phyloP scores from a whole-genome alignment of 176 grass and related monocot species.

The Zoysia pacifica region DNA sequence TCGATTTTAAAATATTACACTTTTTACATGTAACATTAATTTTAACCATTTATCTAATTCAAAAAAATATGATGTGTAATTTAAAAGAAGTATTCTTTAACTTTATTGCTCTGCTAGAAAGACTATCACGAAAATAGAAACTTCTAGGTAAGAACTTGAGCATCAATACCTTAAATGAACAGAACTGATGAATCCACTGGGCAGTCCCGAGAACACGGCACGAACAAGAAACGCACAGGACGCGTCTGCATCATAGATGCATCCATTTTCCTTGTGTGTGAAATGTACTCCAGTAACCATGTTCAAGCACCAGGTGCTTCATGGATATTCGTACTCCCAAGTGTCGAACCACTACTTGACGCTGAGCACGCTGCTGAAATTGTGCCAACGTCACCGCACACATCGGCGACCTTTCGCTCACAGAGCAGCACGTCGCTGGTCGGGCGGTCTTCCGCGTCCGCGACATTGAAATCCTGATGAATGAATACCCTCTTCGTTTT shows the following conservation, averaged over 20 bases:
- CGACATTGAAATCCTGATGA: too few relatives aligned
- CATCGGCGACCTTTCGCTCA: too few relatives aligned
- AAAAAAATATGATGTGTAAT: too few relatives aligned
- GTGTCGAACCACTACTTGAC: too few relatives aligned
- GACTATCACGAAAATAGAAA: not conserved
- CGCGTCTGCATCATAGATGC: not conserved
- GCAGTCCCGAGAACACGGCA: not conserved
- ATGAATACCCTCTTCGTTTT: too few relatives aligned
- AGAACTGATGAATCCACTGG: not conserved
- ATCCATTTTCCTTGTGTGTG: not conserved
- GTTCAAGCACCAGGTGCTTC: not conserved
- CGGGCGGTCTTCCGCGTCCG: too few relatives aligned
- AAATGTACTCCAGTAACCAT: not conserved
- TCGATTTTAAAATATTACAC: too few relatives aligned
- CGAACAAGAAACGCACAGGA: not conserved
- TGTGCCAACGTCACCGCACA: too few relatives aligned
- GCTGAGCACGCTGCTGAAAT: too few relatives aligned
- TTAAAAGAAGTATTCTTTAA: not conserved
- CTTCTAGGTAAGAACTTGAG: not conserved
- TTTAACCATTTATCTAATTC: too few relatives aligned
- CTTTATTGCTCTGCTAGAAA: not conserved
- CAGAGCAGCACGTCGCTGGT: too few relatives aligned
- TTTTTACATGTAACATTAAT: too few relatives aligned
- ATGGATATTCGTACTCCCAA: not conserved
- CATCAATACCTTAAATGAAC: not conserved